Percentiles rank a stretch among this genome's conserved stretches.
These are phyloP conservation scores for Cyberlindnera euphorbiae DNA, from an alignment of 805 yeast genomes.

Conservation along the genomic window DNA sequence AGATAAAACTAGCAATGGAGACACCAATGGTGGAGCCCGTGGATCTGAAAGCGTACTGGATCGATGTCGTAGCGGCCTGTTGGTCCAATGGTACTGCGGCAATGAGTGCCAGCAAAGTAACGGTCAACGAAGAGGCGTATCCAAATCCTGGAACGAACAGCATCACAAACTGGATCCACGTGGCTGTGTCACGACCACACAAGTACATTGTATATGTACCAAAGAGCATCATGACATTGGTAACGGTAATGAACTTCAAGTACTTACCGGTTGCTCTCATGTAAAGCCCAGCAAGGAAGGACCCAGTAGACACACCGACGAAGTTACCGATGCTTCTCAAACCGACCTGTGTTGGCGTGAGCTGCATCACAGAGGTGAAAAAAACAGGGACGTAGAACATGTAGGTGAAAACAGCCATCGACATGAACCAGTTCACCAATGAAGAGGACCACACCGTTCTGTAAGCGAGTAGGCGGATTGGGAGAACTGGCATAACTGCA, in stretches of 20 bases:
- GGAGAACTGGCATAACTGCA: slow-evolving; percentile 57
- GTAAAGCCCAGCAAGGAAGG: slow-evolving; percentile 59
- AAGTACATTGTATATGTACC: slow-evolving; percentile 40
- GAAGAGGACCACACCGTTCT: slow-evolving; percentile 62
- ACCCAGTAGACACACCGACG: slow-evolving; percentile 62
- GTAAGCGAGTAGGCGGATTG: slow-evolving; percentile 47
- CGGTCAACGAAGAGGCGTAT: slow-evolving; percentile 62
- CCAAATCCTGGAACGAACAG: slow-evolving; percentile 58
- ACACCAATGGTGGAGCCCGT: slow-evolving; percentile 87
- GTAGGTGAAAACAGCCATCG: slow-evolving; percentile 61
- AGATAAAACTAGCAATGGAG: slow-evolving; percentile 60
- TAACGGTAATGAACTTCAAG: slow-evolving; percentile 38
- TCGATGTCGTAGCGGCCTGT: slow-evolving; percentile 85
- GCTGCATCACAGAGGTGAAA: slow-evolving; percentile 48
- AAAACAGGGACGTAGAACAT: slow-evolving; percentile 70
- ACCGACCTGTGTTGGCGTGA: slow-evolving; percentile 55
- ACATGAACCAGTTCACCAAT: slow-evolving; percentile 59
- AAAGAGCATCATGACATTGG: slow-evolving; percentile 38
- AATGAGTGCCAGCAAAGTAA: slow-evolving; percentile 68
- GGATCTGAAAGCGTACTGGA: slow-evolving; percentile 83
- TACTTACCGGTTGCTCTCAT: slow-evolving; percentile 69
- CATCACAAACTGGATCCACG: slow-evolving; percentile 38
- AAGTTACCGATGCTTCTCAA: slow-evolving; percentile 54
- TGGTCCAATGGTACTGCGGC: slow-evolving; percentile 63
- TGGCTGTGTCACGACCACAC: slow-evolving; percentile 22